phyloP scores from a whole-genome alignment of 768 basidiomycete species.

The Epithele typhae region DNA sequence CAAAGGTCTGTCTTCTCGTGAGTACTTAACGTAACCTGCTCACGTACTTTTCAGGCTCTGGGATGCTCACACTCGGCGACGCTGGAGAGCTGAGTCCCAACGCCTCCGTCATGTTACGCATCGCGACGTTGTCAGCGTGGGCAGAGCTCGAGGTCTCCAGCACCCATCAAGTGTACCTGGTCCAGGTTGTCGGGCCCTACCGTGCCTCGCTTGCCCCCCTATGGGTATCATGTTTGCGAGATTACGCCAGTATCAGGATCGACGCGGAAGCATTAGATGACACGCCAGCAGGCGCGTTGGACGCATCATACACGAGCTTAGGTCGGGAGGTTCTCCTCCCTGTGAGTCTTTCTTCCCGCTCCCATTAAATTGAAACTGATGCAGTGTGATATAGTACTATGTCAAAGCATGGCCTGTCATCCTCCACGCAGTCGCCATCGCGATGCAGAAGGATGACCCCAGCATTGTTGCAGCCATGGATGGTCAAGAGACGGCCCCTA shows the following conservation, averaged over 20 bases:
- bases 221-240: constrained; percentile 86
- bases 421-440: constrained; percentile 77
- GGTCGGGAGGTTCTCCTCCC: constrained; percentile 90
- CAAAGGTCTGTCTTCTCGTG: constrained; percentile 52
- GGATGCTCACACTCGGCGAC: constrained; percentile 82
- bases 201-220: constrained; percentile 67
- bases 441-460: constrained; percentile 68
- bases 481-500: constrained; percentile 46
- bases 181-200: constrained; percentile 80
- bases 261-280: constrained; percentile 87
- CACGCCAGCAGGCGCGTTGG: constrained; percentile 66
- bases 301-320: constrained; percentile 81
- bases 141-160: constrained; percentile 86
- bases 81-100: constrained; percentile 87
- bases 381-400: constrained; percentile 64
- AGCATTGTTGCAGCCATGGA: constrained; percentile 78
- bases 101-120: constrained; percentile 90
- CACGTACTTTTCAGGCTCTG: constrained; percentile 51
- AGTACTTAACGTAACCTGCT: background rate
- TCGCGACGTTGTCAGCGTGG: constrained; percentile 93
- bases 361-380: background rate
- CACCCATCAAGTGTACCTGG: constrained; percentile 66
- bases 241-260: constrained; percentile 87
- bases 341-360: constrained; percentile 41
- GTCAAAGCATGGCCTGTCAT: constrained; percentile 76